Evolutionary conservation across 768 basidiomycete genomes (phyloP).

Genomic region (Podaxis rugospora): DNA sequence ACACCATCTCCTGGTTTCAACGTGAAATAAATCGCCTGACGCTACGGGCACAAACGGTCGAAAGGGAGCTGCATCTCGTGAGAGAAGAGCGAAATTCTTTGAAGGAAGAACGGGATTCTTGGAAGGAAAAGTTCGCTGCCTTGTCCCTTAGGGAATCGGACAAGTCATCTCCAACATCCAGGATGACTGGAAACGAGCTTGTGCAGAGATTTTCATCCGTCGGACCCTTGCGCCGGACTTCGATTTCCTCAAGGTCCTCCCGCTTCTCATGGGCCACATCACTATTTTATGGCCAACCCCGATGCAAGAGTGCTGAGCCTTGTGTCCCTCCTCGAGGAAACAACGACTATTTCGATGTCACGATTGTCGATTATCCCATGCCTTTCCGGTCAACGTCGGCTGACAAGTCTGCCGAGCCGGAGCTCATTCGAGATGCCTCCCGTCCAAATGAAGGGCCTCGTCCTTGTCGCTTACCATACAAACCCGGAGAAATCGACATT

Average conservation of each 20-base stretch:
- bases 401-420: not conserved
- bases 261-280: not conserved
- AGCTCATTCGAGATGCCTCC: not conserved
- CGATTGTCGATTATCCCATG: not conserved
- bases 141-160: not conserved
- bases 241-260: not conserved
- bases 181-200: not conserved
- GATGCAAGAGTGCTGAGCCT: constrained; percentile 5
- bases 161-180: not conserved
- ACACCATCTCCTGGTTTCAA: not conserved
- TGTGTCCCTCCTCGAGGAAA: not conserved
- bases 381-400: not conserved
- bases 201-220: not conserved
- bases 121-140: not conserved
- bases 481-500: constrained; percentile 16
- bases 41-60: not conserved
- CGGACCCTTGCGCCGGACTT: not conserved
- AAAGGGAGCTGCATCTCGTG: not conserved
- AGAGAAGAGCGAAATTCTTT: not conserved
- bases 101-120: not conserved
- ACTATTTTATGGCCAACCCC: not conserved
- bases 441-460: not conserved
- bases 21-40: not conserved
- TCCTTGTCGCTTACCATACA: not conserved
- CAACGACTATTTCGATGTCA: constrained; percentile 4